Conservation (phyloP, 1,284 basidiomycete species). For the Violaceomyces palustris region DNA sequence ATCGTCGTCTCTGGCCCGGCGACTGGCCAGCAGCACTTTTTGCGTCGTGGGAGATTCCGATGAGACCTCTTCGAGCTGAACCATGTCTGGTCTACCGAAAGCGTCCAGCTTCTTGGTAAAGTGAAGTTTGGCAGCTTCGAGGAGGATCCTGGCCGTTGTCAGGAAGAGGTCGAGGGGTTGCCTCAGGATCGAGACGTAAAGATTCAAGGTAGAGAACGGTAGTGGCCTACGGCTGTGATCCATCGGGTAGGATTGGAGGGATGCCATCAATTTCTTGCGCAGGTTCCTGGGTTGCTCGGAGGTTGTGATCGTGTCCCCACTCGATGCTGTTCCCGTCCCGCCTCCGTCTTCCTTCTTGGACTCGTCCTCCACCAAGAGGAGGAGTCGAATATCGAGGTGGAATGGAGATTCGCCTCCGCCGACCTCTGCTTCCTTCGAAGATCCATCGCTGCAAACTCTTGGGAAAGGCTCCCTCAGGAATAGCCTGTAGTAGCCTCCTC, state of each 20-base stretch:
- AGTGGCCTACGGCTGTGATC: slow-evolving; percentile 4
- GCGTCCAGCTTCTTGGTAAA: slow-evolving; percentile 63
- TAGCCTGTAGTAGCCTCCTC: slow-evolving; percentile 63
- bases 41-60: neutral
- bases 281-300: neutral
- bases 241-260: slow-evolving; percentile 56
- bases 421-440: too few species aligned
- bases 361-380: slow-evolving; percentile 27
- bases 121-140: slow-evolving; percentile 66
- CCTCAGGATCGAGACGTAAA: slow-evolving; percentile 57
- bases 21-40: too few species aligned
- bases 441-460: slow-evolving; percentile 1
- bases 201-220: slow-evolving; percentile 56
- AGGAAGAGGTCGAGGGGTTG: slow-evolving; percentile 62
- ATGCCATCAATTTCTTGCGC: slow-evolving; percentile 58
- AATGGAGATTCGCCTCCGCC: slow-evolving; percentile 4
- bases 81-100: slow-evolving; percentile 63
- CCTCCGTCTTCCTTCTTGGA: neutral
- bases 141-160: slow-evolving; percentile 64
- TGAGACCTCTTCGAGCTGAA: slow-evolving; percentile 6
- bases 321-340: neutral
- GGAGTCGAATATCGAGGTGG: slow-evolving; percentile 18
- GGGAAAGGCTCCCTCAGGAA: slow-evolving; percentile 30
- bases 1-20: neutral
- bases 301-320: neutral